Base-by-base conservation (phyloP, 1,284 basidiomycete genomes). In the Cryptococcus sp. region DNA sequence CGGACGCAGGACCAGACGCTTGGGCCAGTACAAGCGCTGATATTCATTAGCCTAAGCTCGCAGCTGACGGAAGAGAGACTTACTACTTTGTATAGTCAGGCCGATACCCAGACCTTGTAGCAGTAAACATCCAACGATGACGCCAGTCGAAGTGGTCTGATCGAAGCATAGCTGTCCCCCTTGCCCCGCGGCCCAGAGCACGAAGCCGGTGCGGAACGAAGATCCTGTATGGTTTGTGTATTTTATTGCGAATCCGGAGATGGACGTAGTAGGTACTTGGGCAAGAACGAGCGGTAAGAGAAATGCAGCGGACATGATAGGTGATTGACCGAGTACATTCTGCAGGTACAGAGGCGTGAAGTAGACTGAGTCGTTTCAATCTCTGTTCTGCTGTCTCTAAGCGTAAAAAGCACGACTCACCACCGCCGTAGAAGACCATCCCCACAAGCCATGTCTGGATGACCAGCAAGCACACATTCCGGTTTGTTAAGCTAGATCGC, bases 41-140 rank as follows among this genome's bases (percentile, higher is more conserved):
- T 19, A 10, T 11, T 26, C 13, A 52, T 52, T 51, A 46, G 49
- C 11, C 23, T 7, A 17, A 1, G 3, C 15, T 34, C 39, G 3
- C 3, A 6, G 4, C 20, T 5, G 19, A 16, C 40, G 22, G 26
- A 25, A 10, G 26, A n/a, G 10, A 17, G 1, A 61, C 64, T 40
- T 22, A 66, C 64, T 67, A 43, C 61, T 65, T 48, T 73, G 71
- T 22, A 65, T 62, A 1, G 71, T 73, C 3, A 63, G 53, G 1
- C 69, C 71, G 20, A 70, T 65, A 1, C 70, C 70, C 37, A 72
- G 43, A n/a, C 72, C 70, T 48, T 72, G 70, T 1, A 74, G 26
- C 15, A 71, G 25, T 19, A 70, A 46, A 16, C 61, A 49, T 2
- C 58, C 65, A 5, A 68, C 43, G 13, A 71, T 56, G 10, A 65